Conservation (phyloP, 495 filamentous ascomycete genomes). For the Immersiella caudata region DNA sequence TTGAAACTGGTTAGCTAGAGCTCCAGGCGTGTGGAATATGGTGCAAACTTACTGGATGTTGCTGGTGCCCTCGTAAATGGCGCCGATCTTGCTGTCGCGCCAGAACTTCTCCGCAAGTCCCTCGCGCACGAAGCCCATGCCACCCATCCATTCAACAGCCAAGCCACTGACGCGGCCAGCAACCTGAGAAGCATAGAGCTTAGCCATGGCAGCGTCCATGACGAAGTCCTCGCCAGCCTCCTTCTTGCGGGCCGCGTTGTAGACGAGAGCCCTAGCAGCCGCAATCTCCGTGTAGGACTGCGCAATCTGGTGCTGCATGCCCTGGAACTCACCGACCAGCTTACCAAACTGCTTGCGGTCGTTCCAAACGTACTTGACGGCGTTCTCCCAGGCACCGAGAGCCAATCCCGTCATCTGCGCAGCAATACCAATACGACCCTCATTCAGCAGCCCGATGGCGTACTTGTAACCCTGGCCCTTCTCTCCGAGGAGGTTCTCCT, state of each 20-base stretch:
- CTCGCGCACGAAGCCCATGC: slow-evolving; percentile 94
- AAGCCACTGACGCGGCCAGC: slow-evolving; percentile 82
- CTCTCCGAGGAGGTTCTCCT: slow-evolving; percentile 83
- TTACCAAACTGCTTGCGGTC: slow-evolving; percentile 97
- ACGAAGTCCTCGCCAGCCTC: slow-evolving; percentile 96
- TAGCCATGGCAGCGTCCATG: slow-evolving; percentile 95
- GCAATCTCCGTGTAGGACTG: slow-evolving; percentile 93
- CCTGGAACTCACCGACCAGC: slow-evolving; percentile 93
- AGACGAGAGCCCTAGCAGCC: slow-evolving; percentile 89
- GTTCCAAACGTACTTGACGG: slow-evolving; percentile 86
- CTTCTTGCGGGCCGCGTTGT: slow-evolving; percentile 97
- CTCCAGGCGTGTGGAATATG: neutral
- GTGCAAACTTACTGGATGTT: slow-evolving; percentile 57
- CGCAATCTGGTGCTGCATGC: slow-evolving; percentile 98
- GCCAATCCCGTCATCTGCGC: slow-evolving; percentile 99
- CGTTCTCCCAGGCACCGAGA: slow-evolving; percentile 94
- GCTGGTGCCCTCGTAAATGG: slow-evolving; percentile 94
- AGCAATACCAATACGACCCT: slow-evolving; percentile 96
- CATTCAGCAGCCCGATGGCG: slow-evolving; percentile 93
- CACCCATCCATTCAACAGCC: slow-evolving; percentile 98
- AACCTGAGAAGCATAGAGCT: slow-evolving; percentile 92
- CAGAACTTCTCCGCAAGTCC: slow-evolving; percentile 98
- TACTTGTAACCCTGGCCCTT: slow-evolving; percentile 96
- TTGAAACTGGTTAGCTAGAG: slow-evolving; percentile 53
- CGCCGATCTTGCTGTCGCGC: slow-evolving; percentile 97